Percentiles rank a stretch among this genome's conserved stretches.
Evolutionary conservation across 2,329 filamentous ascomycete species (phyloP).

Genomic region (Beauveria varroae): DNA sequence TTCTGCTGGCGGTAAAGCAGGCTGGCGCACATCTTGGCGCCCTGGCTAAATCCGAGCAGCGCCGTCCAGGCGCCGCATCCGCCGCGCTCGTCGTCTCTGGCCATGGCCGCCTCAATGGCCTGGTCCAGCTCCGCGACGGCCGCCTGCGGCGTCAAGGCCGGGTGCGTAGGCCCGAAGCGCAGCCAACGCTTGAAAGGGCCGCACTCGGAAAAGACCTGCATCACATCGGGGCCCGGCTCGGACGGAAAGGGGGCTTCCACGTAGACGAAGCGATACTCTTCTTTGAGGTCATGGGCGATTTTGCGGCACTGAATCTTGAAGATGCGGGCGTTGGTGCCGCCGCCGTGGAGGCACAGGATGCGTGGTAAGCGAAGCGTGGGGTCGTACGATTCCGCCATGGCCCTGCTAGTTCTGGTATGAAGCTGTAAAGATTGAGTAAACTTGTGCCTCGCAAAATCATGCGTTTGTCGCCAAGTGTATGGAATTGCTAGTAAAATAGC

Average conservation of each 20-base stretch:
- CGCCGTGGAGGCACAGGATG: conserved; percentile 67
- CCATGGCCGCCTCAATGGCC: conserved; percentile 34
- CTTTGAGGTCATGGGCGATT: conserved; percentile 32
- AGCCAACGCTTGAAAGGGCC: conserved; percentile 54
- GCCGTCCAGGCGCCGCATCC: conserved; percentile 47
- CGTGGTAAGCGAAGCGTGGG: conserved; percentile 39
- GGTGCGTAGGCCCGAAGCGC: conserved; percentile 50
- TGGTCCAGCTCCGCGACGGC: conserved; percentile 29
- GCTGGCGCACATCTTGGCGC: conserved; percentile 49
- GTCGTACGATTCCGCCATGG: background rate
- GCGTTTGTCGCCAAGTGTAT: too few species aligned
- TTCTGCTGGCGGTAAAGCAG: conserved; percentile 52
- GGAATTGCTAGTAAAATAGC: too few species aligned
- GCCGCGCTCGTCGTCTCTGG: conserved; percentile 31
- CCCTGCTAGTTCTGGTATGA: background rate
- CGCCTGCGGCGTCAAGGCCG: conserved; percentile 35
- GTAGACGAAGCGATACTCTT: conserved; percentile 60
- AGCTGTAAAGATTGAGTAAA: too few species aligned
- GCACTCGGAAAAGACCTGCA: conserved; percentile 51
- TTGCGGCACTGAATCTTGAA: conserved; percentile 57
- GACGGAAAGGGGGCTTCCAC: conserved; percentile 58
- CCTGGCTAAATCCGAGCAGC: conserved; percentile 55
- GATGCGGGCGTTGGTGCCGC: conserved; percentile 58
- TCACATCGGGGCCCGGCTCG: conserved; percentile 51
- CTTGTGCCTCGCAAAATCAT: too few species aligned